Conservation (phyloP, 139 green algal genomes). For the Parachlorella kessleri region DNA sequence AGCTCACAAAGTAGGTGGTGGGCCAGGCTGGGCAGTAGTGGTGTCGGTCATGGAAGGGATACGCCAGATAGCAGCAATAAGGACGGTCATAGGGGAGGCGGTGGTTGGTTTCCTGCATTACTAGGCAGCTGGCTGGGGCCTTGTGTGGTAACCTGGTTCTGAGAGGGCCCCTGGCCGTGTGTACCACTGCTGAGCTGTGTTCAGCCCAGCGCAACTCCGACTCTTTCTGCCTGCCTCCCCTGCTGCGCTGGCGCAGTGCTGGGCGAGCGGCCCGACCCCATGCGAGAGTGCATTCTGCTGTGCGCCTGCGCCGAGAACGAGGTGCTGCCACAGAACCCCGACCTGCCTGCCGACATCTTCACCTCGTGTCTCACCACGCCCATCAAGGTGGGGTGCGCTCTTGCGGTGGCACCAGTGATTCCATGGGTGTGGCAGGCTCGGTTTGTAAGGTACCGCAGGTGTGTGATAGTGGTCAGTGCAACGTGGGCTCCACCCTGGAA, state of each 20-base stretch:
- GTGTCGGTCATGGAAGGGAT: no score
- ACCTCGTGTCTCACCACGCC: constrained; percentile 98
- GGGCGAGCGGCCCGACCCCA: constrained; percentile 27
- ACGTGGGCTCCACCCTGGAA: no score
- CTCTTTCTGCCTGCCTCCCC: neutral
- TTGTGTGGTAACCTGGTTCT: neutral
- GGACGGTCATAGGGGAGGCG: no score
- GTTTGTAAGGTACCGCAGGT: no score
- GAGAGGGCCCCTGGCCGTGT: neutral
- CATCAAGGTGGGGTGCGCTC: constrained; percentile 85
- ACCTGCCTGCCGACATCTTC: constrained; percentile 97
- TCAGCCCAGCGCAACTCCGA: no score
- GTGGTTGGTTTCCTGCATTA: constrained; percentile 15
- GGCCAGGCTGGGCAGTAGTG: no score
- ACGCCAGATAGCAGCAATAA: no score
- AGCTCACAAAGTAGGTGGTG: no score
- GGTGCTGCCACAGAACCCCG: constrained; percentile 88
- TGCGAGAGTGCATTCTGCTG: constrained; percentile 89
- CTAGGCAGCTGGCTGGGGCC: constrained; percentile 6
- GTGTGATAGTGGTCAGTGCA: no score
- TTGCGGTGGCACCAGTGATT: neutral
- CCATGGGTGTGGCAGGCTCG: neutral
- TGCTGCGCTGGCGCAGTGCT: neutral
- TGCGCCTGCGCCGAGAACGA: constrained; percentile 88
- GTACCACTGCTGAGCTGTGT: neutral